Base-by-base conservation (phyloP, 495 filamentous ascomycete species). In the Hypoxylon rickii region DNA sequence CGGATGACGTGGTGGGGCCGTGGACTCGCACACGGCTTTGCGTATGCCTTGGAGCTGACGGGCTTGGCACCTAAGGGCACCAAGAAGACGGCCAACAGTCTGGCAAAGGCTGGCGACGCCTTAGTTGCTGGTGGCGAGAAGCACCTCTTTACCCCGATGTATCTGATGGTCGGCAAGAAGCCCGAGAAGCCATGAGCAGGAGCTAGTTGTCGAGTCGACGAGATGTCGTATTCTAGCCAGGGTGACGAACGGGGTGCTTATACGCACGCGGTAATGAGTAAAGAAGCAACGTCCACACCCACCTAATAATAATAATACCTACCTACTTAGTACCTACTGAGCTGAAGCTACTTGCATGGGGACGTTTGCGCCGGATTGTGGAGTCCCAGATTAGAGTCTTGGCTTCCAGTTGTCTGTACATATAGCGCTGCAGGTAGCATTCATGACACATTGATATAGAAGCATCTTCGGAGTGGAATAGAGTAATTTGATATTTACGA, bases 111-210 rank as follows among this genome's bases (percentile, higher is more conserved):
- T 15, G 94, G 83, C 18, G 95, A 97, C 70, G 88, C 84, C 56
- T 79, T 98, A 45, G 94, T 96, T 5, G 90, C 87, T 38, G 94
- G 94, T 74, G 94, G 85, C 31, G 86, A 89, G 80, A 83, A 90
- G 81, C 89, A 96, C 68, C 81, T 98, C 13, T 98, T 98, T 77
- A 98, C 94, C 0, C 94, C 94, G 31, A 98, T 98, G 94, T 97
- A 97, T 78, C 77, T 98, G 70, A 97, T 98, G 94, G 85, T 98
- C 50, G 94, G 83, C 31, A 84, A 91, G 75, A 98, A 98, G 79
- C 90, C 93, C n/a, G 61, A 60, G 36, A 64, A 76, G 58, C 78
- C 69, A 55, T 13, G 11, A 8, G 7, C 17, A 3, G 4, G 11
- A 47, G 4, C 15, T 15, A 31, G 5, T 11, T 21, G n/a, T n/a